A percentile compares a stretch with the other conserved stretches of the same genome.
Conservation (phyloP, 2,329 filamentous ascomycete species). For the Furcasterigmium sp. region DNA sequence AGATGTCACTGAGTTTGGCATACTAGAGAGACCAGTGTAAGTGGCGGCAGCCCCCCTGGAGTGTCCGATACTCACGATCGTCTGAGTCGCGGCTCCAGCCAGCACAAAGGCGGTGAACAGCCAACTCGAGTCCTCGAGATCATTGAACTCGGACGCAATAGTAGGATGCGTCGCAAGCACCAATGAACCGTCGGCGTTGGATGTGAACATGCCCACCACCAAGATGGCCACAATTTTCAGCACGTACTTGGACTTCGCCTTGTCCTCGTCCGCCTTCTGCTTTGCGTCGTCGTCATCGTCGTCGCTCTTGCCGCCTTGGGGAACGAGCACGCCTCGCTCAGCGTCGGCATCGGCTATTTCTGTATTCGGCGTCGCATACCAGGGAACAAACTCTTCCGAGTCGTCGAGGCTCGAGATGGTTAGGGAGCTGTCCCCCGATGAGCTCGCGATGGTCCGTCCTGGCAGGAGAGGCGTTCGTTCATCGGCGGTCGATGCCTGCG, state of each 20-base stretch:
- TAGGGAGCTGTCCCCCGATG: conserved; percentile 9
- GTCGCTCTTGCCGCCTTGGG: no score
- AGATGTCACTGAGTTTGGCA: conserved; percentile 56
- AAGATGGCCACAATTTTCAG: conserved; percentile 17
- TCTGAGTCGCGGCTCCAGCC: conserved; percentile 23
- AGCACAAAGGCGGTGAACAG: conserved; percentile 24
- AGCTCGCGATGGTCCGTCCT: neutral
- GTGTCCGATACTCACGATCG: conserved; percentile 33
- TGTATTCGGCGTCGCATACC: neutral
- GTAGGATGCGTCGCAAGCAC: conserved; percentile 61
- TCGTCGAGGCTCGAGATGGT: conserved; percentile 7
- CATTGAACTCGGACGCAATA: conserved; percentile 56
- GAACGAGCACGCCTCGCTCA: no score
- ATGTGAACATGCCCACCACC: conserved; percentile 50
- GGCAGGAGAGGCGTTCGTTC: neutral
- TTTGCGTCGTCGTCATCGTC: neutral
- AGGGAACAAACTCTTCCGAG: conserved; percentile 9
- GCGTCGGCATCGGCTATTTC: no score
- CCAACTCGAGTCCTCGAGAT: conserved; percentile 51
- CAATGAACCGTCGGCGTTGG: conserved; percentile 58
- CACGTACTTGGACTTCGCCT: conserved; percentile 4
- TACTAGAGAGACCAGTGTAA: conserved; percentile 26
- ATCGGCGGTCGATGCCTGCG: neutral
- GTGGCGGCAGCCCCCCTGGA: no score
- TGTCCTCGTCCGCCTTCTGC: neutral